These are phyloP conservation scores for Tulasnella sp. DNA, from an alignment of 768 basidiomycete species.

Conservation along the genomic window DNA sequence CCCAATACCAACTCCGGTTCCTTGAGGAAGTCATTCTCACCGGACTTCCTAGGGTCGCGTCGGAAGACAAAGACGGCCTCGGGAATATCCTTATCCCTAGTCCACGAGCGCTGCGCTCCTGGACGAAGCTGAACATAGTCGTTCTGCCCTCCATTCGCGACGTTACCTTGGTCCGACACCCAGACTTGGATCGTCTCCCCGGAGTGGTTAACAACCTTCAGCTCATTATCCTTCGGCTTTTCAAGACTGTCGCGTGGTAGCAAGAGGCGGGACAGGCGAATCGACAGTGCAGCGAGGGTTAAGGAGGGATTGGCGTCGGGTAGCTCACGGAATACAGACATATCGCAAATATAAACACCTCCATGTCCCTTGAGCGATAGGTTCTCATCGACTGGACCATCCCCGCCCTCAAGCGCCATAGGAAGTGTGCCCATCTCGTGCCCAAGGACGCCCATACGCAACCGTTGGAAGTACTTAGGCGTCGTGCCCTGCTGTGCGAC, in stretches of 20 bases:
- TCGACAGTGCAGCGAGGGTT: conserved; percentile 27
- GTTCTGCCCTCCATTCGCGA: neutral
- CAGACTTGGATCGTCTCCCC: conserved; percentile 1
- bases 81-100: neutral
- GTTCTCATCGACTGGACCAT: neutral
- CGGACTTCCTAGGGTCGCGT: neutral
- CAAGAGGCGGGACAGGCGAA: conserved; percentile 25
- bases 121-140: neutral
- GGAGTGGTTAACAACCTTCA: conserved; percentile 11
- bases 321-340: conserved; percentile 28
- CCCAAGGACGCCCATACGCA: conserved; percentile 27
- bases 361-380: conserved; percentile 20
- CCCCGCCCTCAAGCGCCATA: conserved; percentile 10
- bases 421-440: conserved; percentile 30
- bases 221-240: neutral
- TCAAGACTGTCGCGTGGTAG: too few relatives aligned
- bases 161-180: neutral
- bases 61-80: conserved; percentile 7
- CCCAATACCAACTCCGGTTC: neutral
- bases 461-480: conserved; percentile 21
- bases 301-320: conserved; percentile 28
- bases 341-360: conserved; percentile 28
- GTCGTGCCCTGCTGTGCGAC: too few relatives aligned
- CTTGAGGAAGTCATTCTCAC: neutral
- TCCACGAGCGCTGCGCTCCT: neutral